These are phyloP conservation scores for Fagus crenata DNA, from an alignment of 306 rosid genomes.

Conservation along the genomic window DNA sequence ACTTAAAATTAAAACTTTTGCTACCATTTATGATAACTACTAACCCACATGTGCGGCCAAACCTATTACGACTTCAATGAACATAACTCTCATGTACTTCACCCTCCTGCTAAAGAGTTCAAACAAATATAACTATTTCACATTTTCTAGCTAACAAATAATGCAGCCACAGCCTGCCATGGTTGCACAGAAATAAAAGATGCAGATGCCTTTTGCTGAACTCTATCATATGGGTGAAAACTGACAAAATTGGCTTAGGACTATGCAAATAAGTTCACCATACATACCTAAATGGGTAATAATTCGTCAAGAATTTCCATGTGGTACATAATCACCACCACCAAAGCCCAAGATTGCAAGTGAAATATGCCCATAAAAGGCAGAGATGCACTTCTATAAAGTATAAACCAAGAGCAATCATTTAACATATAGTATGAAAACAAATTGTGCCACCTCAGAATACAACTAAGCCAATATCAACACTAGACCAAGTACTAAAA, in stretches of 20 bases:
- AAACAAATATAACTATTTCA: background rate
- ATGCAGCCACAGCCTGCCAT: background rate
- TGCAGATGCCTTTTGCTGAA: background rate
- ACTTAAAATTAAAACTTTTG: background rate
- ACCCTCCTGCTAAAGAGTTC: background rate
- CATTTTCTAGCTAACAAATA: background rate
- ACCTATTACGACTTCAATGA: background rate
- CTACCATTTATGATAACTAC: background rate
- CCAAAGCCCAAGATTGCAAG: background rate
- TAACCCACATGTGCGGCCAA: background rate
- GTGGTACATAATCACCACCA: background rate
- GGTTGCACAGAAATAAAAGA: background rate
- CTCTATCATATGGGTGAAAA: slow-evolving; percentile 1
- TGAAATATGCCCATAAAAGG: background rate
- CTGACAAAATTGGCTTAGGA: background rate
- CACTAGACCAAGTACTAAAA: background rate
- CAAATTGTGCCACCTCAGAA: background rate
- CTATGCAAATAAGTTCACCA: background rate
- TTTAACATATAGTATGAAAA: background rate
- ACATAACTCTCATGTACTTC: background rate
- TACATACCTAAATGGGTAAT: background rate
- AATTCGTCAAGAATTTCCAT: background rate
- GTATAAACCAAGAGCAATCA: background rate
- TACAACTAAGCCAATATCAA: background rate
- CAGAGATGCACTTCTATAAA: background rate